Evolutionary conservation across 2,329 filamentous ascomycete species (phyloP).

Genomic region (Aureobasidium zeae): DNA sequence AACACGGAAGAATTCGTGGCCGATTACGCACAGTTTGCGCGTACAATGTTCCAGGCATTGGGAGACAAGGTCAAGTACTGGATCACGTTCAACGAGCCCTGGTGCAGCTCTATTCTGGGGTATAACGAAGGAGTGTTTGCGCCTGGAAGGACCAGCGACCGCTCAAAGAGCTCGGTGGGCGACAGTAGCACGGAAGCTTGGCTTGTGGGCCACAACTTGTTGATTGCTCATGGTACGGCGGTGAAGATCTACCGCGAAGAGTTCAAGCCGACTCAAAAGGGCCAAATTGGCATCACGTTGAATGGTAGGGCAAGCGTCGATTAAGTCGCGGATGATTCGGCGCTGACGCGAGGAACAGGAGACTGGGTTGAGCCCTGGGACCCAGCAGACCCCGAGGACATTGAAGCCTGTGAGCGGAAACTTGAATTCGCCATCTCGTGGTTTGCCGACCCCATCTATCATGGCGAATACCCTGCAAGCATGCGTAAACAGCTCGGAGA

Average conservation of each 20-base stretch:
- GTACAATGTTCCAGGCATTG: conserved; percentile 64
- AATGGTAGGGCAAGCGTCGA: conserved; percentile 49
- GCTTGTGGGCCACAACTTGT: conserved; percentile 70
- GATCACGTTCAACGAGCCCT: conserved; percentile 79
- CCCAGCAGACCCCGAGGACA: conserved; percentile 60
- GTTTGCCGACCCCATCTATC: conserved; percentile 84
- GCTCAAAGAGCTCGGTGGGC: conserved; percentile 58
- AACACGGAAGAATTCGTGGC: conserved; percentile 74
- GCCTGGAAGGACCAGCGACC: conserved; percentile 71
- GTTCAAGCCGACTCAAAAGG: conserved; percentile 62
- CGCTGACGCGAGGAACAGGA: conserved; percentile 39
- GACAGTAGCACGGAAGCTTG: conserved; percentile 71
- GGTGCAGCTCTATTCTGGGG: conserved; percentile 72
- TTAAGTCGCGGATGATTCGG: no score
- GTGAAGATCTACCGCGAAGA: conserved; percentile 77
- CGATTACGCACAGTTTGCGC: conserved; percentile 72
- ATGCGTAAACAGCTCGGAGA: conserved; percentile 30
- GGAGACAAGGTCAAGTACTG: conserved; percentile 70
- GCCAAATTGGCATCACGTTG: conserved; percentile 78
- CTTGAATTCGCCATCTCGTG: conserved; percentile 80
- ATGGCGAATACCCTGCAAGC: conserved; percentile 46
- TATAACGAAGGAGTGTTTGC: conserved; percentile 72
- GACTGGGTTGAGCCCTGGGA: conserved; percentile 76
- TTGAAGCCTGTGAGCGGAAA: conserved; percentile 69
- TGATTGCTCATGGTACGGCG: conserved; percentile 69